Evolutionary conservation across 768 basidiomycete genomes (phyloP).

Genomic region (Kwoniella botswanensis): DNA sequence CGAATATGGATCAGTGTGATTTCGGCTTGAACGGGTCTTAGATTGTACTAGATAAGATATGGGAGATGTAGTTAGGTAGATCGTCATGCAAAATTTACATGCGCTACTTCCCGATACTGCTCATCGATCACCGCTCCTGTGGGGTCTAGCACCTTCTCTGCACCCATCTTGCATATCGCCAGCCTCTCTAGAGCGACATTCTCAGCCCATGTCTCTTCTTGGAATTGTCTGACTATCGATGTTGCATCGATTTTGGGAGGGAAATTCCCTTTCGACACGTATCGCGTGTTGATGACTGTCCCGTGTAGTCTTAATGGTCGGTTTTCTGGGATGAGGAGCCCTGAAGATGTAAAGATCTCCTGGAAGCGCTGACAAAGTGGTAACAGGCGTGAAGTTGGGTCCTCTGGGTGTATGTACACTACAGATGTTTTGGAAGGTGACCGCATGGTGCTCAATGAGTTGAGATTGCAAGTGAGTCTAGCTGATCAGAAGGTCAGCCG

Average conservation of each 20-base stretch:
- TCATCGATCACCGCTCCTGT: not conserved
- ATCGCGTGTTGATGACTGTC: conserved; percentile 10
- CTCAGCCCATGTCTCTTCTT: conserved; percentile 9
- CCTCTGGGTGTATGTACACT: conserved; percentile 5
- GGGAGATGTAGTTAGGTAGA: not conserved
- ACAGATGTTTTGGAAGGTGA: conserved; percentile 10
- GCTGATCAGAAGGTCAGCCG: not conserved
- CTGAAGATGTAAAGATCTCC: not conserved
- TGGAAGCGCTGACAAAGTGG: conserved; percentile 7
- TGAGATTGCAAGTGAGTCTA: conserved; percentile 2
- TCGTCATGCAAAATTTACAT: not conserved
- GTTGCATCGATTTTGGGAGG: conserved; percentile 2
- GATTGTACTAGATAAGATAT: not conserved
- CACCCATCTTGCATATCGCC: conserved; percentile 9
- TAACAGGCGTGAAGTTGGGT: not conserved
- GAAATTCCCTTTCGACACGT: not conserved
- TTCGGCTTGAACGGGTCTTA: too few species aligned
- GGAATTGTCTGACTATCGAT: not conserved
- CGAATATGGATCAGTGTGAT: conserved; percentile 18
- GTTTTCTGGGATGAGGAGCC: not conserved
- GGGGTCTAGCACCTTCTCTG: not conserved
- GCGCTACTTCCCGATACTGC: conserved; percentile 6
- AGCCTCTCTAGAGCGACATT: conserved; percentile 5
- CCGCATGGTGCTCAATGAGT: conserved; percentile 10
- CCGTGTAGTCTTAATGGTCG: conserved; percentile 1